Base-by-base conservation (phyloP, 2,329 filamentous ascomycete species). In the Claviceps digitariae region DNA sequence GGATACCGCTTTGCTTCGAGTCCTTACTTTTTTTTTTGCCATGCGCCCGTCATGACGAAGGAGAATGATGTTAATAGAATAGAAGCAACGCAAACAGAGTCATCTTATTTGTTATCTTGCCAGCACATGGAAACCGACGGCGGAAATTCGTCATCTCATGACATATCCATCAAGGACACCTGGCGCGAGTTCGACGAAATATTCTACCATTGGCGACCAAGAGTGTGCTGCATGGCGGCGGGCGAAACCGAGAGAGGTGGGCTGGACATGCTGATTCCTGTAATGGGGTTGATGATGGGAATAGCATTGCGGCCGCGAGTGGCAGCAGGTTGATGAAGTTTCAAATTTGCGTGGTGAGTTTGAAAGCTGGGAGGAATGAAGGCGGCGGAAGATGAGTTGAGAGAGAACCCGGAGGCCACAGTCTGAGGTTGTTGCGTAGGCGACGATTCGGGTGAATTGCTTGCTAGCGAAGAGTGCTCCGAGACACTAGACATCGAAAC, bases 281-380 rank as follows among this genome's bases (percentile, higher is more conserved):
- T 96, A 61, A 81, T 87, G 52, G 93, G 93, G 76, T 98, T 95
- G 71, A 97, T 88, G 68, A 98, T 98, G 55, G 91, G 91, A 61
- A 97, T 97, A 64, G 93, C 89, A 69, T 96, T 97, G 70, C 90
- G 88, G 55, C 86, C 82, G 61, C 93, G 87, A 58, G 90, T 88
- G 57, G 90, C 88, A 57, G 90, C 79, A 56, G 90, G 89, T 75
- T 96, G 91, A 72, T 95, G 89, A 57, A 94, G 77, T 74, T 95
- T 96, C 62, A 91, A 62, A 76, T 70, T 82, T 57, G 72, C 70
- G 56, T 76, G 81, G 63, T 82, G 84, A 68, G 72, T 76, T 63
- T 86, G 83, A 70, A 80, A 86, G 62, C 76, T 71, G 36, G 83
- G 77, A 52, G 84, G 80, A 53, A 82, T 74, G 62, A 83, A 84